These are phyloP conservation scores for Boletus pseudopeckii DNA, from an alignment of 768 basidiomycete genomes.

Conservation along the genomic window DNA sequence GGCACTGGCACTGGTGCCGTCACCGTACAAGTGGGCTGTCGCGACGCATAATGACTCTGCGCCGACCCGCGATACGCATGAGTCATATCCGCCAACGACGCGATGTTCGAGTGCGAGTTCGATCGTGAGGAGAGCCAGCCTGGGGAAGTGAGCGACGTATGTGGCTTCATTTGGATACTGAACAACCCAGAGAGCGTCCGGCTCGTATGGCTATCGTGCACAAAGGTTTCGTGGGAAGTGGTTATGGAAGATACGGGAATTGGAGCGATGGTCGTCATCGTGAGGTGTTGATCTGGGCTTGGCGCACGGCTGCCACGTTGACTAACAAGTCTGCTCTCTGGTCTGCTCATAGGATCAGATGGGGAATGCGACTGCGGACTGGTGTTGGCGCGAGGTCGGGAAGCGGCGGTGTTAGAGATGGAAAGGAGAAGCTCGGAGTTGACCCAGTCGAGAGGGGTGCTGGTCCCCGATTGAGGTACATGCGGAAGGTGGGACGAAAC, in stretches of 20 bases:
- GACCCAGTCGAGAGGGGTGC: slow-evolving; percentile 67
- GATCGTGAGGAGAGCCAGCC: slow-evolving; percentile 41
- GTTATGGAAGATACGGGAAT: slow-evolving; percentile 6
- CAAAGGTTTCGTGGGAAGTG: slow-evolving; percentile 43
- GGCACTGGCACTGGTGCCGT: not conserved
- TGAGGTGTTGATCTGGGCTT: slow-evolving; percentile 50
- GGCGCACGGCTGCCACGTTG: slow-evolving; percentile 45
- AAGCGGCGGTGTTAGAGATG: slow-evolving; percentile 40
- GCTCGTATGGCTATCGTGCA: slow-evolving; percentile 50
- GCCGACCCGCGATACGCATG: slow-evolving; percentile 4
- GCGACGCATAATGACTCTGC: not conserved
- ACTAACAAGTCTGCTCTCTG: slow-evolving; percentile 30
- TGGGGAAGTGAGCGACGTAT: slow-evolving; percentile 43
- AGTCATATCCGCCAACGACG: not conserved
- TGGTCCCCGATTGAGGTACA: slow-evolving; percentile 41
- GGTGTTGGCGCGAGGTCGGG: slow-evolving; percentile 16
- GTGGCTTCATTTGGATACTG: slow-evolving; percentile 61
- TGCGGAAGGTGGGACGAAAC: slow-evolving; percentile 34
- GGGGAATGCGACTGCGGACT: slow-evolving; percentile 18
- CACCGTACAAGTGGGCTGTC: not conserved
- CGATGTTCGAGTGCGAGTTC: slow-evolving; percentile 31
- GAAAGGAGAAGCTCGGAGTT: slow-evolving; percentile 82
- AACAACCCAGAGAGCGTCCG: slow-evolving; percentile 52
- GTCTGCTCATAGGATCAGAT: slow-evolving; percentile 26
- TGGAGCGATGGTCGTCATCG: slow-evolving; percentile 5